Conservation (phyloP, 129 eudicot genomes). For the Cynara cardunculus region DNA sequence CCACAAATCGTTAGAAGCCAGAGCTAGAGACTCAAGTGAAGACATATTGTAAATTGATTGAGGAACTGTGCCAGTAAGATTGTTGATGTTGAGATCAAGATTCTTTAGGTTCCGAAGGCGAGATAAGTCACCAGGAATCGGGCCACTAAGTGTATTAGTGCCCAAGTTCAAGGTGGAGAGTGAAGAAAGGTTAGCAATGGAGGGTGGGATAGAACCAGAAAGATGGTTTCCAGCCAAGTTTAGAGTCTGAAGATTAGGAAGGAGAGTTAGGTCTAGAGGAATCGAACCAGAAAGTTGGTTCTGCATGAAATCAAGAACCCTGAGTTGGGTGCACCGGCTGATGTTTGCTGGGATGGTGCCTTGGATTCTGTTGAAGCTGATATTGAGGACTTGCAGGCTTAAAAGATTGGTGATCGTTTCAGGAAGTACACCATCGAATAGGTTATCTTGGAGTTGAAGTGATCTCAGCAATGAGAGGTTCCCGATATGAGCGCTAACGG, state of each 20-base stretch:
- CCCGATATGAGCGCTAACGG: conserved; percentile 50
- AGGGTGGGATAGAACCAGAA: conserved; percentile 52
- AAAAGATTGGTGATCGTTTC: conserved; percentile 44
- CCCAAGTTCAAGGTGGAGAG: conserved; percentile 44
- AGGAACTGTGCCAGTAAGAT: conserved; percentile 58
- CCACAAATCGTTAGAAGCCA: conserved; percentile 54
- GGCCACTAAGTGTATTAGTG: conserved; percentile 44
- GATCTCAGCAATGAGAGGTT: conserved; percentile 55
- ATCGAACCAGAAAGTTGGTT: conserved; percentile 51
- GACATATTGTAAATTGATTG: conserved; percentile 71
- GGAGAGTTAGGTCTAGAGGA: conserved; percentile 38
- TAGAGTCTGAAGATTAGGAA: conserved; percentile 44
- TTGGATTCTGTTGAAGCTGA: conserved; percentile 47
- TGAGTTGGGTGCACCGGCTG: conserved; percentile 39
- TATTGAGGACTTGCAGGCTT: conserved; percentile 41
- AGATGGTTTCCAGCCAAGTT: conserved; percentile 53
- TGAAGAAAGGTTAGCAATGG: conserved; percentile 52
- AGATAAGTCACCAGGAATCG: conserved; percentile 41
- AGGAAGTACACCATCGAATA: conserved; percentile 38
- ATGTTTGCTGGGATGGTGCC: conserved; percentile 50
- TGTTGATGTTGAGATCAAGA: conserved; percentile 63
- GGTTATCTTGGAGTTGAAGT: conserved; percentile 55
- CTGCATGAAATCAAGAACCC: conserved; percentile 42
- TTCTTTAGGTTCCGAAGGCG: conserved; percentile 38
- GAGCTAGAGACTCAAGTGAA: conserved; percentile 39